phyloP scores from a whole-genome alignment of 306 rosid species.

The Alnus rubra region DNA sequence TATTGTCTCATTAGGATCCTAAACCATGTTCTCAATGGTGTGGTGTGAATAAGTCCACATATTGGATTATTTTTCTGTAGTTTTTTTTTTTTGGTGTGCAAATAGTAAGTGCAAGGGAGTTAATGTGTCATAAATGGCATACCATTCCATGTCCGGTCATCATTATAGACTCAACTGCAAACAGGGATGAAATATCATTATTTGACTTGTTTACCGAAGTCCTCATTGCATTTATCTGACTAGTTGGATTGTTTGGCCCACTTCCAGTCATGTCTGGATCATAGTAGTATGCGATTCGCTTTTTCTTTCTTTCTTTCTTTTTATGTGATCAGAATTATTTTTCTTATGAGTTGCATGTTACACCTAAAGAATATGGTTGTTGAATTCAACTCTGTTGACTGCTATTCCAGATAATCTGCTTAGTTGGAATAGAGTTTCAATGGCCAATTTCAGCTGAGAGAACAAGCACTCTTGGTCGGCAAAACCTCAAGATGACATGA shows the following conservation, averaged over 20 bases:
- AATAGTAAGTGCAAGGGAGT: not conserved
- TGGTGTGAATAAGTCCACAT: not conserved
- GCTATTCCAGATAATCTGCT: constrained; percentile 17
- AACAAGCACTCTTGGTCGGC: not conserved
- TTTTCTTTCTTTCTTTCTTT: too few species aligned
- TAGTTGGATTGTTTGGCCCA: too few species aligned
- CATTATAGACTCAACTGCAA: not conserved
- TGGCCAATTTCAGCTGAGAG: constrained; percentile 2
- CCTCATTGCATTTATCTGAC: too few species aligned
- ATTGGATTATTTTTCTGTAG: too few species aligned
- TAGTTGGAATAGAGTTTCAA: constrained; percentile 14
- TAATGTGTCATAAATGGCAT: not conserved
- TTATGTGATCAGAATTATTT: not conserved
- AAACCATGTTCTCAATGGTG: not conserved
- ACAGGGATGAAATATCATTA: not conserved
- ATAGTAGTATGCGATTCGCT: not conserved
- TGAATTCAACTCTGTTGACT: not conserved
- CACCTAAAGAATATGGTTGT: not conserved
- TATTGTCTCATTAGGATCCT: not conserved
- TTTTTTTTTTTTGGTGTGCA: not conserved
- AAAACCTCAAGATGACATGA: constrained; percentile 1
- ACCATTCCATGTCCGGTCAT: not conserved
- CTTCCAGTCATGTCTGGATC: not conserved
- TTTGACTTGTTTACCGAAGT: not conserved
- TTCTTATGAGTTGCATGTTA: constrained; percentile 2